phyloP scores from a whole-genome alignment of 495 filamentous ascomycete genomes.

The Amphirosellinia nigrospora region DNA sequence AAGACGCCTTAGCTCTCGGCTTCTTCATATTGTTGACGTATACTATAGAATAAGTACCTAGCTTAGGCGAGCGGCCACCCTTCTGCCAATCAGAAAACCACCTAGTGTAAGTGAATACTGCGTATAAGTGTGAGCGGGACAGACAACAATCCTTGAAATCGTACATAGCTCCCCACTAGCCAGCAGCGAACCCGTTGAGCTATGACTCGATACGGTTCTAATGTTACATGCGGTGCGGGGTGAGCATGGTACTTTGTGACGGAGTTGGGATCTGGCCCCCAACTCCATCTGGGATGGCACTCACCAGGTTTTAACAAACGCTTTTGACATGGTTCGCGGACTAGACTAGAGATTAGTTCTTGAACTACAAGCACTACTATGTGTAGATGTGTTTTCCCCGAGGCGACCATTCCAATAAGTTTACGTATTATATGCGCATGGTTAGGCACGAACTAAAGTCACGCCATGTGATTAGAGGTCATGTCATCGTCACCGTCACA shows the following conservation, averaged over 20 bases:
- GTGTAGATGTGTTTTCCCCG: neutral
- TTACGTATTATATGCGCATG: neutral
- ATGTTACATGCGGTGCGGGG: neutral
- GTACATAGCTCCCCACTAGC: neutral
- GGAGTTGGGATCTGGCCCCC: neutral
- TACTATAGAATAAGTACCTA: neutral
- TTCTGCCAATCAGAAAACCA: too few species aligned
- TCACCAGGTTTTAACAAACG: neutral
- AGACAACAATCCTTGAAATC: neutral
- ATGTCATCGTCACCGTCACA: neutral
- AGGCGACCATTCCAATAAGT: neutral
- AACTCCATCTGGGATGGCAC: neutral
- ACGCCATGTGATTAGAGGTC: neutral
- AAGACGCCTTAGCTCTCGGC: too few species aligned
- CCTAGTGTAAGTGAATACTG: too few species aligned
- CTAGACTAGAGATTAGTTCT: neutral
- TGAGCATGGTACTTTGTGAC: neutral
- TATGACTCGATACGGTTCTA: neutral
- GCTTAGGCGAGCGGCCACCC: neutral
- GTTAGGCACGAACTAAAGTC: neutral
- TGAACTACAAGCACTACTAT: neutral
- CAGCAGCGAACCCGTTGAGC: neutral
- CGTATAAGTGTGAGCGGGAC: neutral
- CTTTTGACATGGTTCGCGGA: neutral
- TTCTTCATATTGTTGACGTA: neutral